phyloP scores from a whole-genome alignment of 257 asterid species.

The Lantana camara region DNA sequence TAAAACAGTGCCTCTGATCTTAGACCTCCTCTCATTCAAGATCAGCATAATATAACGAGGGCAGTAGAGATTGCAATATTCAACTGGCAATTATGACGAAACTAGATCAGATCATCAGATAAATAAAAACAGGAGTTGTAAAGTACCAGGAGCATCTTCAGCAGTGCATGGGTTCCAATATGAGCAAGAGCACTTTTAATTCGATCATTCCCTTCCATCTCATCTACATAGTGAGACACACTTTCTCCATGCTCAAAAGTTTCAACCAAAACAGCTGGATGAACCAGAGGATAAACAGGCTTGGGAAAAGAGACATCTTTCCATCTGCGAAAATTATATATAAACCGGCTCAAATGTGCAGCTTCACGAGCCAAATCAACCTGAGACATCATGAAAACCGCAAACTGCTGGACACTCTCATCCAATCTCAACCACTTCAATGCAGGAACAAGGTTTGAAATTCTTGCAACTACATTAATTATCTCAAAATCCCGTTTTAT shows the following conservation, averaged over 20 bases:
- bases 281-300: constrained; percentile 89
- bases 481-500: constrained; percentile 81
- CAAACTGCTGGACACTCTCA: constrained; percentile 85
- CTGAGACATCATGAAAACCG: constrained; percentile 88
- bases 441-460: constrained; percentile 64
- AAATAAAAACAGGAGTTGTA: constrained; percentile 7
- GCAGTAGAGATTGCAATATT: background rate
- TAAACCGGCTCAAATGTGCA: constrained; percentile 86
- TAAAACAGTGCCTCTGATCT: too few species aligned
- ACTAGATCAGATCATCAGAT: background rate
- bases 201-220: constrained; percentile 60
- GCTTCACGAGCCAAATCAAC: constrained; percentile 95
- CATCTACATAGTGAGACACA: constrained; percentile 78
- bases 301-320: constrained; percentile 88
- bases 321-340: constrained; percentile 84
- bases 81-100: background rate
- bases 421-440: constrained; percentile 88
- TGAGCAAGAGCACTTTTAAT: constrained; percentile 85
- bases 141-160: constrained; percentile 88
- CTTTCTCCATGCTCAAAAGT: constrained; percentile 89
- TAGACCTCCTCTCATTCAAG: background rate
- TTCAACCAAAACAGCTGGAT: constrained; percentile 93
- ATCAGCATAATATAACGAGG: background rate
- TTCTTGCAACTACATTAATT: constrained; percentile 63
- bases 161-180: constrained; percentile 84